Evolutionary conservation across 1,284 basidiomycete genomes (phyloP), one percentile per base, ranked within the genome.

Genomic region (Leccinum olivaceoglutinosum): DNA sequence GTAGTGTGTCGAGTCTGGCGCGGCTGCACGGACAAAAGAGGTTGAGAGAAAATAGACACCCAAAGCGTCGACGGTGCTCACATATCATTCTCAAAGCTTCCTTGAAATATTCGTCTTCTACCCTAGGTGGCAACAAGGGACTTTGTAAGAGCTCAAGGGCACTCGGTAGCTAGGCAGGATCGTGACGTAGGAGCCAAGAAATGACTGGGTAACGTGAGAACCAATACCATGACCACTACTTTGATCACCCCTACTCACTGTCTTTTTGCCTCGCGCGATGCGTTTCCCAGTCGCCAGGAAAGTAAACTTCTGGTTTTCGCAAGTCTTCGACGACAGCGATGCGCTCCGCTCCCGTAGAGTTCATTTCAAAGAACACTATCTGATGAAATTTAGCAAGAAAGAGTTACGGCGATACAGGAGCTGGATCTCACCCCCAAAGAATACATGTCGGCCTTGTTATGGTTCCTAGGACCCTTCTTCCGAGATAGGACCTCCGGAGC

Each of bases 281-380:
- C 11, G 77, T 69, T 64, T 87, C 83, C 95, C 96, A 98, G 2
- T 79, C 80, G 2, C 75, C 63, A 1, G 95, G 95, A 70, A 98
- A 94, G 49, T 82, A 80, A 46, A 96, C 85, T 5, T 82, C 78
- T 0, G 87, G 87, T 66, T 85, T 86, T 11, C 95, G 81, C 41
- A 97, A 74, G 59, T 88, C 86, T 66, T 90, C 89, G 6, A 98
- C 82, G 16, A 96, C 92, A 3, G 84, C 84, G 55, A 93, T 90
- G 14, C 96, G 87, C 73, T 98, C 96, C 61, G 93, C 85, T 2
- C 86, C 88, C 0, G 96, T 98, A n/a, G 84, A 81, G 77, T 95
- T 94, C 94, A 98, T 97, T 79, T 98, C 96, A 72, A 98, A 98
- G 77, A 98, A 96, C 34, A 98, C 95, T 69, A 98, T 89, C 89